Evolutionary conservation across 306 rosid species (phyloP).

Genomic region (Prinsepia uniflora): DNA sequence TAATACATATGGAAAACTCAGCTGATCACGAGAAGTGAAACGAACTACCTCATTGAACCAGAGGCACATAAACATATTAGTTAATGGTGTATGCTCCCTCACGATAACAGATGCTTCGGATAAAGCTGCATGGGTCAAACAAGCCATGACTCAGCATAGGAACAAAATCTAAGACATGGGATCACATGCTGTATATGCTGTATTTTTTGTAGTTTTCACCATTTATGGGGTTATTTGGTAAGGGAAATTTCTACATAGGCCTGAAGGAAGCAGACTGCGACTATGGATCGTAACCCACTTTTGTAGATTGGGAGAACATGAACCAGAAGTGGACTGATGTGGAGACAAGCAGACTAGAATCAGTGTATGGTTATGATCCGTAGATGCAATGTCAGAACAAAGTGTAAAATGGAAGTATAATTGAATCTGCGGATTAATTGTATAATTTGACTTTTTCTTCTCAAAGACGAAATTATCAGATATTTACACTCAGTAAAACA

Average conservation of each 20-base stretch:
- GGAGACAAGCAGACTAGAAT: not conserved
- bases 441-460: not conserved
- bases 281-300: not conserved
- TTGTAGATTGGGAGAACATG: not conserved
- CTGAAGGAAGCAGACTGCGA: not conserved
- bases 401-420: not conserved
- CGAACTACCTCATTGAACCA: conserved; percentile 97
- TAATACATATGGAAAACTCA: conserved; percentile 86
- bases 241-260: not conserved
- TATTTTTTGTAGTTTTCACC: not conserved
- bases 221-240: not conserved
- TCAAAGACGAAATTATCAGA: not conserved
- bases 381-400: not conserved
- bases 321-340: not conserved
- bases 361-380: not conserved
- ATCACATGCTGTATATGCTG: not conserved
- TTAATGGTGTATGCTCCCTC: conserved; percentile 65
- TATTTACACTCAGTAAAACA: not conserved
- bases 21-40: conserved; percentile 92
- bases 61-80: conserved; percentile 73
- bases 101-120: conserved; percentile 86
- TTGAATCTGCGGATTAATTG: not conserved
- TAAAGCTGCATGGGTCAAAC: conserved; percentile 59
- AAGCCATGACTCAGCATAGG: conserved; percentile 4
- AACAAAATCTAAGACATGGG: not conserved